phyloP scores from a whole-genome alignment of 2,329 filamentous ascomycete species.

The Stachybotrys chlorohalonatus region DNA sequence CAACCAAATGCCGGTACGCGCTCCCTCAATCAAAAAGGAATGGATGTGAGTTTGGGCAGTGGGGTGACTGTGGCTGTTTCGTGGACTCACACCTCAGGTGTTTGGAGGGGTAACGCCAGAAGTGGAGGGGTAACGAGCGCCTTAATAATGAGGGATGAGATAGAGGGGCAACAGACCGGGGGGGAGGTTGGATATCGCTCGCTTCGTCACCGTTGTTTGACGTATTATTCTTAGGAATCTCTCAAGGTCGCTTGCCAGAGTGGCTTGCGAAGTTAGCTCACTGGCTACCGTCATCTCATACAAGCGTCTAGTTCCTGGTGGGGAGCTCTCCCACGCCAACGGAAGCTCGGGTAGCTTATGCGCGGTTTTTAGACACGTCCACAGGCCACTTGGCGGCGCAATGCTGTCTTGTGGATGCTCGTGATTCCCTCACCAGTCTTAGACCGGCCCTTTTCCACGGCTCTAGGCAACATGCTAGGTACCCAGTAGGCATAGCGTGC shows the following conservation, averaged over 20 bases:
- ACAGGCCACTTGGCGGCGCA: background rate
- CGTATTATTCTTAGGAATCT: too few relatives aligned
- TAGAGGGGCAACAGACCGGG: background rate
- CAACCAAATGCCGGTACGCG: too few relatives aligned
- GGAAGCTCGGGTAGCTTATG: background rate
- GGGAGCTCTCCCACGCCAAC: background rate
- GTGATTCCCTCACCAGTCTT: background rate
- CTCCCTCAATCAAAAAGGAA: too few relatives aligned
- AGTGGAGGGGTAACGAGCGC: constrained; percentile 1
- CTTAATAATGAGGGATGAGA: background rate
- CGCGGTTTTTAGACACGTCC: background rate
- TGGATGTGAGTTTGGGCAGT: too few relatives aligned
- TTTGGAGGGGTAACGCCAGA: background rate
- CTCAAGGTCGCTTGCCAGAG: too few relatives aligned
- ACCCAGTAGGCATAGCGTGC: background rate
- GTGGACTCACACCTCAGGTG: background rate
- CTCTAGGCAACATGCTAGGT: background rate
- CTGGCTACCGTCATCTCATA: too few relatives aligned
- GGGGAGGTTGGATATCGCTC: background rate
- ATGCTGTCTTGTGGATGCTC: background rate
- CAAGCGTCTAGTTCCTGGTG: background rate
- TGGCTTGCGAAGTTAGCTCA: too few relatives aligned
- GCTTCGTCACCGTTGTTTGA: background rate
- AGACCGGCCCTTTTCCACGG: background rate
- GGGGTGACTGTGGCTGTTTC: background rate